phyloP scores from a whole-genome alignment of 805 yeast species.

The Ogataea philodendri region DNA sequence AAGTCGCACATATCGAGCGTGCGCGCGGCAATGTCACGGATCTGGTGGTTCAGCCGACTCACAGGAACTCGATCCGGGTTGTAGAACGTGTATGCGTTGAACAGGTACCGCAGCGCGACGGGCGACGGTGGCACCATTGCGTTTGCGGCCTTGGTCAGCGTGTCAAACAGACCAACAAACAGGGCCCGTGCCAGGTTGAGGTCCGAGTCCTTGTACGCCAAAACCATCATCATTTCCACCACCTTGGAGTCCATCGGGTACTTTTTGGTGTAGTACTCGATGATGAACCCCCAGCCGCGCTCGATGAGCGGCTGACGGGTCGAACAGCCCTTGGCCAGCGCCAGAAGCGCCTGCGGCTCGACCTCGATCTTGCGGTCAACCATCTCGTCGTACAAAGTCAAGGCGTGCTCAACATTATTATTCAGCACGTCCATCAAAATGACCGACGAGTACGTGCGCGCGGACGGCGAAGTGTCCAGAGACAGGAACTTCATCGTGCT shows the following conservation, averaged over 20 bases:
- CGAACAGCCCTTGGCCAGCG: slow-evolving; percentile 68
- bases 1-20: slow-evolving; percentile 31
- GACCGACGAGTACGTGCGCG: slow-evolving; percentile 67
- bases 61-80: slow-evolving; percentile 29
- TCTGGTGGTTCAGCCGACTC: slow-evolving; percentile 39
- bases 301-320: slow-evolving; percentile 44
- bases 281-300: slow-evolving; percentile 77
- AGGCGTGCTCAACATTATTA: slow-evolving; percentile 66
- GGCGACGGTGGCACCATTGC: slow-evolving; percentile 22
- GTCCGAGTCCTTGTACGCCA: slow-evolving; percentile 83
- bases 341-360: slow-evolving; percentile 45
- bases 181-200: slow-evolving; percentile 66
- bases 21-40: slow-evolving; percentile 42
- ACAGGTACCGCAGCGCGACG: slow-evolving; percentile 38
- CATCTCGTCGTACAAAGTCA: slow-evolving; percentile 78
- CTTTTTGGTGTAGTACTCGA: slow-evolving; percentile 54
- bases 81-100: slow-evolving; percentile 39
- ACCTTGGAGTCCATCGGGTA: slow-evolving; percentile 39
- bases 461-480: slow-evolving; percentile 61
- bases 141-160: slow-evolving; percentile 21
- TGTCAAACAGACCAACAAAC: slow-evolving; percentile 37
- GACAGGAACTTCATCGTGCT: slow-evolving; percentile 84
- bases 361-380: slow-evolving; percentile 32
- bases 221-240: slow-evolving; percentile 65
- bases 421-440: slow-evolving; percentile 62